Conservation (phyloP, 257 asterid genomes). For the Plantago elongata region DNA sequence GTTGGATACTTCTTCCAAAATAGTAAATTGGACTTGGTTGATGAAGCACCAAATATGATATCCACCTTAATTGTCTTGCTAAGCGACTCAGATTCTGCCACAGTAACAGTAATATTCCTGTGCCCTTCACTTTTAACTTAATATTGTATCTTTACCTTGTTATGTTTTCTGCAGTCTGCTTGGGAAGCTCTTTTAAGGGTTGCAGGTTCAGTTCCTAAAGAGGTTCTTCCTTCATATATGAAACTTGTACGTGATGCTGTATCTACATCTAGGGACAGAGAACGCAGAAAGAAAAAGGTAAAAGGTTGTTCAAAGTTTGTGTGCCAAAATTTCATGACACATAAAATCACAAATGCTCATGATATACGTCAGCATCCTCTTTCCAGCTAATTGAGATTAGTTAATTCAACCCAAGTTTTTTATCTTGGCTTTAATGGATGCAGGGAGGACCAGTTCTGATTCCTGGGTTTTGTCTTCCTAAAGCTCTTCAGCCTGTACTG, state of each 20-base stretch:
- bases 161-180: conserved; percentile 50
- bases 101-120: conserved; percentile 57
- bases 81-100: conserved; percentile 74
- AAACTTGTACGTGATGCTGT: conserved; percentile 98
- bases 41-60: conserved; percentile 92
- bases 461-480: conserved; percentile 95
- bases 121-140: conserved; percentile 9
- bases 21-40: conserved; percentile 86
- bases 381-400: background rate
- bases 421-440: conserved; percentile 20
- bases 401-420: conserved; percentile 9
- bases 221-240: conserved; percentile 82
- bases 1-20: conserved; percentile 87
- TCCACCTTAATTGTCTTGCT: conserved; percentile 79
- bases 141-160: conserved; percentile 18
- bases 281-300: conserved; percentile 88
- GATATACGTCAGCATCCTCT: background rate
- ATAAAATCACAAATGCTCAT: conserved; percentile 1
- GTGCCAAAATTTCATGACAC: conserved; percentile 8
- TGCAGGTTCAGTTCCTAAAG: conserved; percentile 78
- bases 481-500: conserved; percentile 92
- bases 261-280: conserved; percentile 90
- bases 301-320: conserved; percentile 18
- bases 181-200: conserved; percentile 97
- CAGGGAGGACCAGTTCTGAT: conserved; percentile 93